Evolutionary conservation across 2,329 filamentous ascomycete genomes (phyloP), one percentile per base, ranked within the genome.

Genomic region (Talaromyces islandicus): DNA sequence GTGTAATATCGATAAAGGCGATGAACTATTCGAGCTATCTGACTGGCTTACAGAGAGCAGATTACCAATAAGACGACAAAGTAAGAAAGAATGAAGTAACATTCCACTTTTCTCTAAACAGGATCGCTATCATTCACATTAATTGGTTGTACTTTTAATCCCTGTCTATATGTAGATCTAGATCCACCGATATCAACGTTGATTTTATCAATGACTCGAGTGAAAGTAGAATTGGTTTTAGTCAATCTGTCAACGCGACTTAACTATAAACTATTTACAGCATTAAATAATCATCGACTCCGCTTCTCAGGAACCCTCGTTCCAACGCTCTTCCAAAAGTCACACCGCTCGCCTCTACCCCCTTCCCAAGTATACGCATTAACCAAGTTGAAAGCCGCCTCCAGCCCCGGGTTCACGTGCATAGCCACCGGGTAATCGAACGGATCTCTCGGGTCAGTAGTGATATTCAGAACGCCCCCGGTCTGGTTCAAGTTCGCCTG

Each of bases 401-500:
- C 65, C 27, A 75, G 66, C 54, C 64, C 74, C 60, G 66, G 67
- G 5, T 65, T 63, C 60, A 67, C 62, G 65, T 65, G 64, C 68
- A 65, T 54, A 65, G 63, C 56, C 67, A 69, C 48, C 66, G 65
- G 57, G 52, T 60, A 12, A 60, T 63, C 19, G 58, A 64, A 60
- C 59, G 63, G 25, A 61, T 65, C 21, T 5, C 27, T 14, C 19
- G 25, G 12, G 61, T 65, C 50, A 66, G 56, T 56, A 21, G 24
- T 50, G 7, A 46, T 25, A 17, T 64, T 64, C 35, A 59, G 41
- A 38, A 54, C 62, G 6, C 77, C 78, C 6, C 79, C 79, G 0
- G 78, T 81, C 64, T 79, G 73, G 60, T 81, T 81, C 35, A 81
- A 60, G 61, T 80, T 76, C 38, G 80, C 65, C 71, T 77, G 74